Conservation (phyloP, 306 rosid species). For the Casuarina equisetifolia region DNA sequence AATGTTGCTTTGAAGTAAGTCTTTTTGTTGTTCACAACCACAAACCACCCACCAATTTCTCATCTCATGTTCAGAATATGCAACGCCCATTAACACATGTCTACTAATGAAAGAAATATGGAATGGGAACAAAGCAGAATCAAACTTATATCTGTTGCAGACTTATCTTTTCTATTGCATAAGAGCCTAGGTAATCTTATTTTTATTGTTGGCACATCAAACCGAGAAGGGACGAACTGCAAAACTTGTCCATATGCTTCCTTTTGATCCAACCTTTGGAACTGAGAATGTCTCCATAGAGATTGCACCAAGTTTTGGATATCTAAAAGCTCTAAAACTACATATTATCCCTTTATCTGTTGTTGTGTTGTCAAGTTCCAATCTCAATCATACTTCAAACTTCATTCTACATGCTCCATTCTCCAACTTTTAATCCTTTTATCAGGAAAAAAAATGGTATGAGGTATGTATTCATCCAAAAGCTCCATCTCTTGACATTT, state of each 20-base stretch:
- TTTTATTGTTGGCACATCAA: neutral
- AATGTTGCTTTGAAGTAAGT: neutral
- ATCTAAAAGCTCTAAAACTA: neutral
- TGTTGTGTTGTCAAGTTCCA: neutral
- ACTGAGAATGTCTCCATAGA: neutral
- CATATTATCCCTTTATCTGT: neutral
- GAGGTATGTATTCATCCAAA: neutral
- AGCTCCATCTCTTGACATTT: neutral
- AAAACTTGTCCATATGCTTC: neutral
- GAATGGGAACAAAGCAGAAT: neutral
- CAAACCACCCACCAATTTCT: slow-evolving; percentile 2
- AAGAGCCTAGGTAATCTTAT: neutral
- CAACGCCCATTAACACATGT: neutral
- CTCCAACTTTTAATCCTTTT: neutral
- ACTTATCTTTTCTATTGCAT: neutral
- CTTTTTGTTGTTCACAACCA: neutral
- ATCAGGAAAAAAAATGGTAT: neutral
- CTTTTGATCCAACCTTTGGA: neutral
- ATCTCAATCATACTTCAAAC: neutral
- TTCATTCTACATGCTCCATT: neutral
- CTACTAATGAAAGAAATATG: neutral
- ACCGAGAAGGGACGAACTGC: neutral
- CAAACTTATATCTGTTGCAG: neutral
- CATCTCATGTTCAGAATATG: neutral
- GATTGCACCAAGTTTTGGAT: neutral